Base-by-base conservation (phyloP, 23 red algal species). In the Gracilaria gracilis region DNA sequence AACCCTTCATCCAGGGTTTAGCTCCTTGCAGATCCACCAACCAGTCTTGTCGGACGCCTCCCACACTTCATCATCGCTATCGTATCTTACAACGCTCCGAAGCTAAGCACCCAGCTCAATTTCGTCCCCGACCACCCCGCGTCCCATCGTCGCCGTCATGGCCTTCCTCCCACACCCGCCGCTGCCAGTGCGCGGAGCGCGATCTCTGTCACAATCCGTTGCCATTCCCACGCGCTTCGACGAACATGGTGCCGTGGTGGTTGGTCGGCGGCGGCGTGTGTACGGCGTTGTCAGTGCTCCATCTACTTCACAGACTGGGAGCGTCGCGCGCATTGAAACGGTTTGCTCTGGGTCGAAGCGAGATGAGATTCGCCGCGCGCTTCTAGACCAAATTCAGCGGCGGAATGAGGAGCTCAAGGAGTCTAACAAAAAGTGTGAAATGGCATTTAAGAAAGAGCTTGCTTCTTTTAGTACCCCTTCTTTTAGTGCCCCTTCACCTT, bases 81-180 rank as follows among this genome's bases (percentile, higher is more conserved):
- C n/a, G n/a, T n/a, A n/a, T n/a, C n/a, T n/a, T n/a, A n/a, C n/a
- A n/a, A n/a, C n/a, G n/a, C n/a, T n/a, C n/a, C n/a, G n/a, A n/a
- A n/a, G n/a, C n/a, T n/a, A n/a, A n/a, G n/a, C n/a, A n/a, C n/a
- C n/a, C n/a, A n/a, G n/a, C n/a, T n/a, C n/a, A n/a, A n/a, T 32
- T 4, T 31, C 25, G 23, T 65, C 21, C 27, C 32, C 32, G 0
- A 32, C 64, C 32, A 9, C 32, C 4, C 16, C 32, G 64, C 12
- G 32, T 6, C 3, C 4, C 32, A 0, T n/a, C 9, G 0, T 20
- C 72, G 11, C 31, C 72, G 46, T 33, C 16, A 77, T 77, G 72
- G 72, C 72, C 72, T 77, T 77, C 36, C 72, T 77, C 46, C 40
- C 72, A 20, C 72, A 77, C 0, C 39, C 42, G 27, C 38, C n/a